Conservation (phyloP, 176 grass and related monocot species). For the Secale cereale region DNA sequence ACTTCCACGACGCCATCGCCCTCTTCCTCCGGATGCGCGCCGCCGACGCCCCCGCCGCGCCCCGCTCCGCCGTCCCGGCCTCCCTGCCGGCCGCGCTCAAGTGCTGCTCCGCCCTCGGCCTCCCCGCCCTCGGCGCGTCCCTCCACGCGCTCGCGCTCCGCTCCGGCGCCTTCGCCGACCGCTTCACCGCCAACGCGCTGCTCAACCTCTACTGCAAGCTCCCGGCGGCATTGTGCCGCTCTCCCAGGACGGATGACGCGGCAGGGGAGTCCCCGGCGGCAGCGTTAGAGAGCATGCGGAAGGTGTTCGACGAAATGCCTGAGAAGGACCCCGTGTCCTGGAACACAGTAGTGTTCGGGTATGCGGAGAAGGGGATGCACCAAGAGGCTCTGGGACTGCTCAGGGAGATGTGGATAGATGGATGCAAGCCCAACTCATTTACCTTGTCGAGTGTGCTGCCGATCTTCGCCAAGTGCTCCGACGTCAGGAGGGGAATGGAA, state of each 20-base stretch:
- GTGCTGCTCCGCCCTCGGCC: conserved; percentile 42
- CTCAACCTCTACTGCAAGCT: conserved; percentile 76
- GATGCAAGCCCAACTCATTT: conserved; percentile 55
- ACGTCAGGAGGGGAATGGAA: conserved; percentile 54
- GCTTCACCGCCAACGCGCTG: conserved; percentile 57
- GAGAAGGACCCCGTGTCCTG: conserved; percentile 57
- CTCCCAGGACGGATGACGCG: neutral
- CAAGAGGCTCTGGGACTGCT: conserved; percentile 36
- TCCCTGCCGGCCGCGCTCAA: conserved; percentile 62
- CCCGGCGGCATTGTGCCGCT: neutral
- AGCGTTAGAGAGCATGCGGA: conserved; percentile 15
- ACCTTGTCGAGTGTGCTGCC: conserved; percentile 60
- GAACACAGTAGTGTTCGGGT: conserved; percentile 53
- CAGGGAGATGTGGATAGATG: conserved; percentile 50
- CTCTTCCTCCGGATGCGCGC: conserved; percentile 55
- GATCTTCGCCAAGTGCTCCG: conserved; percentile 51
- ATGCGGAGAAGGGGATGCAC: conserved; percentile 41
- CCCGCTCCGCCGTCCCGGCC: conserved; percentile 24
- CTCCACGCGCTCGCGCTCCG: conserved; percentile 63
- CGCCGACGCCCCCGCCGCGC: neutral
- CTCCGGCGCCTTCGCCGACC: conserved; percentile 46
- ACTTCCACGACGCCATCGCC: conserved; percentile 42
- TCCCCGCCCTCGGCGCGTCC: conserved; percentile 34
- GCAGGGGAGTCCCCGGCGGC: neutral
- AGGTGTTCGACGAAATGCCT: conserved; percentile 68